Evolutionary conservation across 1,284 basidiomycete genomes (phyloP).

Genomic region (Inonotus hispidus): DNA sequence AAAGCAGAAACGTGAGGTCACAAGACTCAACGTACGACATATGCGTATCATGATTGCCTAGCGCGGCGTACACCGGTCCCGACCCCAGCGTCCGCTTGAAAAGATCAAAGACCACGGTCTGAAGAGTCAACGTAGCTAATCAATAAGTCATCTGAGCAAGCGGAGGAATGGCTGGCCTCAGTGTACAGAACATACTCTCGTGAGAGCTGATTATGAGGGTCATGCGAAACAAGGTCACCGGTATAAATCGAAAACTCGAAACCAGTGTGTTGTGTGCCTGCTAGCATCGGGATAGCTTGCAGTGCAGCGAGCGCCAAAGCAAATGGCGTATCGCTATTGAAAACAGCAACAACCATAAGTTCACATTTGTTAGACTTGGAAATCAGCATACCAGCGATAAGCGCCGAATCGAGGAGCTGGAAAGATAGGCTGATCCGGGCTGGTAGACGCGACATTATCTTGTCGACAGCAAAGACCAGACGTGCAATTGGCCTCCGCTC

Average conservation of each 20-base stretch:
- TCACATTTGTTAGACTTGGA: neutral
- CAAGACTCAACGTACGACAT: slow-evolving; percentile 39
- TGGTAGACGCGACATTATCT: slow-evolving; percentile 46
- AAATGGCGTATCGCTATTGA: slow-evolving; percentile 61
- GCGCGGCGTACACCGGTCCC: slow-evolving; percentile 64
- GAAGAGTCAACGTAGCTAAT: slow-evolving; percentile 2
- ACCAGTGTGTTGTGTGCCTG: slow-evolving; percentile 52
- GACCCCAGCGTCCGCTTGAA: slow-evolving; percentile 55
- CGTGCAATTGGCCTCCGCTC: slow-evolving; percentile 71
- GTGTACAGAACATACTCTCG: slow-evolving; percentile 42
- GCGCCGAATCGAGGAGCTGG: slow-evolving; percentile 66
- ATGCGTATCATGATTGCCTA: slow-evolving; percentile 77
- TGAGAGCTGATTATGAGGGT: slow-evolving; percentile 58
- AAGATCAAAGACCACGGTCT: slow-evolving; percentile 63
- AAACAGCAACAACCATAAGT: neutral
- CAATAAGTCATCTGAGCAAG: neutral
- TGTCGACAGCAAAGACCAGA: slow-evolving; percentile 68
- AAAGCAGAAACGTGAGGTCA: slow-evolving; percentile 8
- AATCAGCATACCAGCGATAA: slow-evolving; percentile 45
- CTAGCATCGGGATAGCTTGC: slow-evolving; percentile 61
- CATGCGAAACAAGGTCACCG: slow-evolving; percentile 74
- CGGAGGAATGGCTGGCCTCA: slow-evolving; percentile 39
- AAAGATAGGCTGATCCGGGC: slow-evolving; percentile 44
- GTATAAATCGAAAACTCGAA: slow-evolving; percentile 71
- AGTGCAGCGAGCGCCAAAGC: slow-evolving; percentile 58